A percentile compares a stretch with the other conserved stretches of the same genome.
These are phyloP conservation scores for Lodderomyces oxycetoniae DNA, from an alignment of 1,139 yeast species.

Conservation along the genomic window DNA sequence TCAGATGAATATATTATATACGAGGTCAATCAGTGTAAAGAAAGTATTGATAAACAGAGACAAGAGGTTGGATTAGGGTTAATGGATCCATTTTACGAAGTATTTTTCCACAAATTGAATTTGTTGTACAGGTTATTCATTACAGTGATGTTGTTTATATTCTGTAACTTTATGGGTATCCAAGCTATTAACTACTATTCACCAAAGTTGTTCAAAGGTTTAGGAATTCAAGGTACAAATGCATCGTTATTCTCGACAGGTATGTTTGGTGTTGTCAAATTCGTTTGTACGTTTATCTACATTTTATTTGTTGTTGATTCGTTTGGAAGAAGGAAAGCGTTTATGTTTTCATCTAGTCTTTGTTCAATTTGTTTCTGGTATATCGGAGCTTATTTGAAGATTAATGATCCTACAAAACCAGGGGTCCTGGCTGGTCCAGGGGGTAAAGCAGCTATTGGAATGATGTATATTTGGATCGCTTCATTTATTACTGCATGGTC, in stretches of 20 bases:
- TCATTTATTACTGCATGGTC: constrained; percentile 43
- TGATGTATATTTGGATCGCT: constrained; percentile 45
- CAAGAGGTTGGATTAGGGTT: constrained; percentile 33
- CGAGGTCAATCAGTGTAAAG: constrained; percentile 31
- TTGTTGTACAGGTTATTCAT: constrained; percentile 28
- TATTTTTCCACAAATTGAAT: constrained; percentile 26
- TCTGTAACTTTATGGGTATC: constrained; percentile 44
- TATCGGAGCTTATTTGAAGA: constrained; percentile 37
- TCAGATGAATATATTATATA: constrained; percentile 35
- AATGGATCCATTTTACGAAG: constrained; percentile 36
- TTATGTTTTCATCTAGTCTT: constrained; percentile 34
- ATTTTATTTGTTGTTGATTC: constrained; percentile 36
- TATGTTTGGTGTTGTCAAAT: constrained; percentile 41
- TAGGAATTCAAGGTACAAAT: constrained; percentile 38
- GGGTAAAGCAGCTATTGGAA: constrained; percentile 39
- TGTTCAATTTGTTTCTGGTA: constrained; percentile 42
- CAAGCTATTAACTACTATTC: constrained; percentile 46
- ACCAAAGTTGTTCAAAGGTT: constrained; percentile 35
- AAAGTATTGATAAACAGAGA: constrained; percentile 26
- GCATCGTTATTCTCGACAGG: constrained; percentile 41
- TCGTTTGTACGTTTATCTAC: constrained; percentile 34
- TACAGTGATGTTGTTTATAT: constrained; percentile 33
- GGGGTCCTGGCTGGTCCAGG: constrained; percentile 37
- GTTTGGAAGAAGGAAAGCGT: constrained; percentile 36
- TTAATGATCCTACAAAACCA: constrained; percentile 35